phyloP scores from a whole-genome alignment of 2,329 filamentous ascomycete species.

The Hypoxylon sp. region DNA sequence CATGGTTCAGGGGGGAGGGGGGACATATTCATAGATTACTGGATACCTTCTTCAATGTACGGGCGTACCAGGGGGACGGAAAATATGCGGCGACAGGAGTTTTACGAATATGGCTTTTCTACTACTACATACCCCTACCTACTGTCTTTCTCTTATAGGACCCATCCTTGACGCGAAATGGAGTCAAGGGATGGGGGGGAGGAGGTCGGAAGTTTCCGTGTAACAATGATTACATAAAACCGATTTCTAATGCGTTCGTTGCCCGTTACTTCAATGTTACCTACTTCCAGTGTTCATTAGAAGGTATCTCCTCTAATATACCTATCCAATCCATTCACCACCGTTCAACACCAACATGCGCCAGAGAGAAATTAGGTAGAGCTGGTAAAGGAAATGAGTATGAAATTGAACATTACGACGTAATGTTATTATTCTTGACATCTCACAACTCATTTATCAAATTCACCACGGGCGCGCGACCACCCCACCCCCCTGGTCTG shows the following conservation, averaged over 20 bases:
- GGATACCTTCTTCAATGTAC: slow-evolving; percentile 31
- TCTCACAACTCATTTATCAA: not conserved
- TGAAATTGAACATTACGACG: slow-evolving; percentile 11
- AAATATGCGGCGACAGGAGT: slow-evolving; percentile 24
- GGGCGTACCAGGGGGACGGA: slow-evolving; percentile 17
- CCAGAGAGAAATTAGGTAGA: not conserved
- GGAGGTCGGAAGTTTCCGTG: slow-evolving; percentile 8
- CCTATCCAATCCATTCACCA: not conserved
- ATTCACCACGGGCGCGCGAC: not conserved
- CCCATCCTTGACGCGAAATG: slow-evolving; percentile 12
- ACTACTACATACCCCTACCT: slow-evolving; percentile 29
- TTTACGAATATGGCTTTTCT: slow-evolving; percentile 26
- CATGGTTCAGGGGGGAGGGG: slow-evolving; percentile 27
- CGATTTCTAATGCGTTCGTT: slow-evolving; percentile 2
- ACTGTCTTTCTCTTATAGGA: slow-evolving; percentile 19
- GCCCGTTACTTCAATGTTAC: no score
- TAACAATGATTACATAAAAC: slow-evolving; percentile 19
- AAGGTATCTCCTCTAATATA: not conserved
- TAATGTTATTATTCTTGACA: slow-evolving; percentile 2
- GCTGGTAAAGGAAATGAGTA: slow-evolving; percentile 13
- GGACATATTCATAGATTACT: slow-evolving; percentile 23
- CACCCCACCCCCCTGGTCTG: slow-evolving; percentile 11
- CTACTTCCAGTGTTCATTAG: no score
- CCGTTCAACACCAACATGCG: slow-evolving; percentile 3
- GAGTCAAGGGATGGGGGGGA: slow-evolving; percentile 13